A percentile compares a stretch with the other conserved stretches of the same genome.
phyloP scores from a whole-genome alignment of 768 basidiomycete genomes.

The Suillus luteus region DNA sequence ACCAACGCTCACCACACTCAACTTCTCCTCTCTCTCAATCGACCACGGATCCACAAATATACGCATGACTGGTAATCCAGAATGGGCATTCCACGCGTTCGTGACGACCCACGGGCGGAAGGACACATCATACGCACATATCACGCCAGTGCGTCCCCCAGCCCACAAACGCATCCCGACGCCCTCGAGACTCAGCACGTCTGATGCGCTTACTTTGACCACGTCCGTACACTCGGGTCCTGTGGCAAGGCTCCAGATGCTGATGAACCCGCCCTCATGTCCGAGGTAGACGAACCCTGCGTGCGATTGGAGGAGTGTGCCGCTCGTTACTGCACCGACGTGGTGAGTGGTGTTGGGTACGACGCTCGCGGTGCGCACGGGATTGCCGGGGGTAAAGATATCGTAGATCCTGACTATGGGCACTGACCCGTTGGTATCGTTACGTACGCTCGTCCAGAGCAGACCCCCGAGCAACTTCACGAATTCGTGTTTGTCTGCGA shows the following conservation, averaged over 20 bases:
- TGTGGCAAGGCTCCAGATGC: slow-evolving; percentile 69
- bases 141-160: slow-evolving; percentile 79
- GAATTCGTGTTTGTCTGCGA: slow-evolving; percentile 83
- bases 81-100: slow-evolving; percentile 87
- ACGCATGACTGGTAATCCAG: slow-evolving; percentile 60
- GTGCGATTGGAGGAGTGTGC: slow-evolving; percentile 69
- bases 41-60: slow-evolving; percentile 74
- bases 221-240: slow-evolving; percentile 70
- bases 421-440: slow-evolving; percentile 50
- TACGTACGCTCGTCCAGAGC: slow-evolving; percentile 79
- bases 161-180: slow-evolving; percentile 87
- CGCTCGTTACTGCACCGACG: slow-evolving; percentile 82
- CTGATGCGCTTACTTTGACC: slow-evolving; percentile 77
- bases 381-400: slow-evolving; percentile 57
- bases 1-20: slow-evolving; percentile 77
- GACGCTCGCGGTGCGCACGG: slow-evolving; percentile 45
- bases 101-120: slow-evolving; percentile 81
- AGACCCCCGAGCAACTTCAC: slow-evolving; percentile 70
- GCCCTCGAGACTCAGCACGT: slow-evolving; percentile 82
- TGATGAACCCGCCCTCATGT: slow-evolving; percentile 89
- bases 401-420: slow-evolving; percentile 87
- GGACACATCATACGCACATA: slow-evolving; percentile 77
- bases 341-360: slow-evolving; percentile 56
- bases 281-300: slow-evolving; percentile 77
- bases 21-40: slow-evolving; percentile 63